Percentiles rank a stretch among this genome's conserved stretches.
phyloP scores from a whole-genome alignment of 2,329 filamentous ascomycete genomes.

The Colletotrichum sojae region DNA sequence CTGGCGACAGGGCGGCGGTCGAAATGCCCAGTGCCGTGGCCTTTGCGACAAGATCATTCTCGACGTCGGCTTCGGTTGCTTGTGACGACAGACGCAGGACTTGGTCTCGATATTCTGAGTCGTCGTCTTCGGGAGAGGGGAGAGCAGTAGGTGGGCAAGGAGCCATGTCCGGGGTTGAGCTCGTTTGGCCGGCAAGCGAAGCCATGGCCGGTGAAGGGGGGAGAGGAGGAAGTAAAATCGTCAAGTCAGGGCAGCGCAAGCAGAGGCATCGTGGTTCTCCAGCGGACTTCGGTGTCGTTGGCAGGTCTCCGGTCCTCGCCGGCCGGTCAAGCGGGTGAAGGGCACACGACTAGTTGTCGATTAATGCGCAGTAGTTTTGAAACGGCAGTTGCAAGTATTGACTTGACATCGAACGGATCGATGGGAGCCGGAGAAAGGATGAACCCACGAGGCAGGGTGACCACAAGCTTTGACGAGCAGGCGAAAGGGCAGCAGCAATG shows the following conservation, averaged over 20 bases:
- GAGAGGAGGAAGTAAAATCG: constrained; percentile 6
- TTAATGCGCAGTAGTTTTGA: constrained; percentile 38
- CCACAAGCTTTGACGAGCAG: constrained; percentile 19
- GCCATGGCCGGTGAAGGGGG: constrained; percentile 34
- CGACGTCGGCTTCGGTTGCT: constrained; percentile 56
- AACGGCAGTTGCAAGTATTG: constrained; percentile 35
- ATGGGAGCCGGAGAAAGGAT: constrained; percentile 40
- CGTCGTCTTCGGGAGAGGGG: constrained; percentile 53
- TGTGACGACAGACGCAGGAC: constrained; percentile 54
- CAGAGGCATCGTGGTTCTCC: constrained; percentile 38
- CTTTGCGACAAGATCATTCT: constrained; percentile 52
- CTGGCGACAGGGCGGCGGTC: constrained; percentile 46
- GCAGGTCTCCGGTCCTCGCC: constrained; percentile 28
- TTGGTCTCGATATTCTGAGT: constrained; percentile 55
- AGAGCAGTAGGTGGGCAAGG: constrained; percentile 3
- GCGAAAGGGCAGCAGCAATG: constrained; percentile 27
- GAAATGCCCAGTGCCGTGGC: constrained; percentile 55
- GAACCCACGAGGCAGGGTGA: constrained; percentile 36
- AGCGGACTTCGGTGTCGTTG: constrained; percentile 17
- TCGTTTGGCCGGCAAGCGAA: constrained; percentile 34
- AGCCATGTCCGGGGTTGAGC: constrained; percentile 34
- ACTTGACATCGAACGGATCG: constrained; percentile 39
- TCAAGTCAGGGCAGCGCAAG: constrained; percentile 36
- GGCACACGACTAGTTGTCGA: constrained; percentile 28
- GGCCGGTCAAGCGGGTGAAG: constrained; percentile 25